A percentile compares a stretch with the other conserved stretches of the same genome.
These are phyloP conservation scores for Dactylellina sp. DNA, from an alignment of 2,329 filamentous ascomycete species.

Conservation along the genomic window DNA sequence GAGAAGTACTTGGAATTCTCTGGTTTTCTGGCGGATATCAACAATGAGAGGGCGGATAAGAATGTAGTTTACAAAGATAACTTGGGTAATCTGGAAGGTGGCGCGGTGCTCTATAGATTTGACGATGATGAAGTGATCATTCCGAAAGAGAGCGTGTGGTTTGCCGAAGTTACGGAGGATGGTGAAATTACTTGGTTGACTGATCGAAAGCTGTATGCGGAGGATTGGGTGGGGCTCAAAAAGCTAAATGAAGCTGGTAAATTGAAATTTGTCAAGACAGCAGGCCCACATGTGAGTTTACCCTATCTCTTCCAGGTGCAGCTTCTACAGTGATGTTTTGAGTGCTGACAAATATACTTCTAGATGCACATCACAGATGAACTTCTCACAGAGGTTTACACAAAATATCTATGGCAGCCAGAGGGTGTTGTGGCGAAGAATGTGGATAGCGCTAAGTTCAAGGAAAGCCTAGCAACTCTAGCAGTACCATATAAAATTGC, in stretches of 20 bases:
- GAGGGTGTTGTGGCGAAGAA: slow-evolving; percentile 22
- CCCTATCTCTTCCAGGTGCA: background rate
- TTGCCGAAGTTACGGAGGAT: slow-evolving; percentile 78
- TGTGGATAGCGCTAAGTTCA: slow-evolving; percentile 10
- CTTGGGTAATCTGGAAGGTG: slow-evolving; percentile 73
- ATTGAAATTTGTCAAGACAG: slow-evolving; percentile 77
- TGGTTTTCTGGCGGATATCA: slow-evolving; percentile 93
- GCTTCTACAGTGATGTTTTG: background rate
- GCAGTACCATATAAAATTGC: slow-evolving; percentile 4
- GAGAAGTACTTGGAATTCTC: slow-evolving; percentile 80
- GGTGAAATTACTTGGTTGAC: slow-evolving; percentile 74
- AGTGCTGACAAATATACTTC: slow-evolving; percentile 1
- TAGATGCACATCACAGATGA: slow-evolving; percentile 55
- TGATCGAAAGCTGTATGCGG: slow-evolving; percentile 78
- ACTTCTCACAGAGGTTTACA: slow-evolving; percentile 42
- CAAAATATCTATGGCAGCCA: slow-evolving; percentile 50
- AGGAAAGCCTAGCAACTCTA: slow-evolving; percentile 7
- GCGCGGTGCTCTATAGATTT: slow-evolving; percentile 91
- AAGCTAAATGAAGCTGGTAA: slow-evolving; percentile 81
- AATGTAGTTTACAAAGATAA: slow-evolving; percentile 79
- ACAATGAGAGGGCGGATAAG: slow-evolving; percentile 85
- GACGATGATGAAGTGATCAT: slow-evolving; percentile 85
- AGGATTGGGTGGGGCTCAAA: slow-evolving; percentile 93
- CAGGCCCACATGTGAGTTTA: slow-evolving; percentile 81
- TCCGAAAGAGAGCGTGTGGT: slow-evolving; percentile 92